Conservation (phyloP, 2,329 filamentous ascomycete genomes). For the Colletotrichum falcatum region DNA sequence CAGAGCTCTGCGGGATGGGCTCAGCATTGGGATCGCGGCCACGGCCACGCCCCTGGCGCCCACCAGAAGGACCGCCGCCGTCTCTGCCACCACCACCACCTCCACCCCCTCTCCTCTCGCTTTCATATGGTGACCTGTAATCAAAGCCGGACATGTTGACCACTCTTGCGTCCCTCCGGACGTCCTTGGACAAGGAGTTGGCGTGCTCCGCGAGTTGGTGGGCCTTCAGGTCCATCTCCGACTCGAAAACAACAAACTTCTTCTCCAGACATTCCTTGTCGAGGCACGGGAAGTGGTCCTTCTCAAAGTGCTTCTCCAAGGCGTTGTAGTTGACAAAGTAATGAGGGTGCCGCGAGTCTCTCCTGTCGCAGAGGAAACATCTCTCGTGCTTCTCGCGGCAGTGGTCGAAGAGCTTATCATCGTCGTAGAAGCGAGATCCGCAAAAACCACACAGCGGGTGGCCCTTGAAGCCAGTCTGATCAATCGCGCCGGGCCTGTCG, state of each 20-base stretch:
- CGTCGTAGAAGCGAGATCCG: constrained; percentile 90
- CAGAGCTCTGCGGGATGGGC: constrained; percentile 78
- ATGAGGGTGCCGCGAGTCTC: constrained; percentile 78
- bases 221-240: constrained; percentile 93
- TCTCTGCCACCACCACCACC: constrained; percentile 57
- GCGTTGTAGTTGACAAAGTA: constrained; percentile 93
- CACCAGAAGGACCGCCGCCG: constrained; percentile 49
- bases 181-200: constrained; percentile 82
- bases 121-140: constrained; percentile 77
- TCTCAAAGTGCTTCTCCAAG: constrained; percentile 86
- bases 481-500: constrained; percentile 86
- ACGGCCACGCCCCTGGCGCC: constrained; percentile 61
- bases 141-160: constrained; percentile 93
- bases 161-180: constrained; percentile 82
- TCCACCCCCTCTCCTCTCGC: constrained; percentile 65
- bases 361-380: constrained; percentile 91
- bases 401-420: constrained; percentile 93
- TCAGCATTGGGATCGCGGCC: constrained; percentile 92
- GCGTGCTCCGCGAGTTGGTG: constrained; percentile 90
- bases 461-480: constrained; percentile 96
- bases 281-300: constrained; percentile 86
- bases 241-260: constrained; percentile 97
- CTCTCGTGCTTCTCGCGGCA: constrained; percentile 94
- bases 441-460: constrained; percentile 97
- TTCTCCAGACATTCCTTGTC: constrained; percentile 93